Conservation (phyloP, 805 yeast genomes). For the Huiozyma naganishii region DNA sequence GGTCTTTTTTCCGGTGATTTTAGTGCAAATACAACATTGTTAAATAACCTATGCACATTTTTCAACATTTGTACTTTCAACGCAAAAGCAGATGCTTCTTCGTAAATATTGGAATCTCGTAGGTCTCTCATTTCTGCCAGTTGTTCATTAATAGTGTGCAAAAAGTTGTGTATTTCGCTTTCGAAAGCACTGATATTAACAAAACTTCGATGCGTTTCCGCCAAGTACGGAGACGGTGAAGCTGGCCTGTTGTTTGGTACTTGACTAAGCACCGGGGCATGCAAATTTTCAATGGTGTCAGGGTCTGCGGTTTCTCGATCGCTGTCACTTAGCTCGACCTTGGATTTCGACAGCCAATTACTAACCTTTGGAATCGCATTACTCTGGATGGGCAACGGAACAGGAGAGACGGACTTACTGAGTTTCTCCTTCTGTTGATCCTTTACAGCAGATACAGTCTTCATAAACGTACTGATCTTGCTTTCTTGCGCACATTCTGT, state of each 20-base stretch:
- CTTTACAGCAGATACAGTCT: neutral
- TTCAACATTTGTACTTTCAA: too few species aligned
- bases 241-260: neutral
- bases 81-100: too few species aligned
- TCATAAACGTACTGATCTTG: constrained; percentile 1
- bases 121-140: too few species aligned
- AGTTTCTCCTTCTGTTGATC: neutral
- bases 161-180: too few species aligned
- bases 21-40: neutral
- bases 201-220: too few species aligned
- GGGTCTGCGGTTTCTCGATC: constrained; percentile 1
- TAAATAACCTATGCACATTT: neutral
- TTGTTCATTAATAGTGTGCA: too few species aligned
- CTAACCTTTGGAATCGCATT: neutral
- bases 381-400: neutral
- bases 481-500: neutral
- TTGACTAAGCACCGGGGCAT: too few species aligned
- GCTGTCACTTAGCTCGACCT: constrained; percentile 2
- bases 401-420: neutral
- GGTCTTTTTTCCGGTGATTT: neutral
- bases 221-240: neutral
- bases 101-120: too few species aligned
- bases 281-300: too few species aligned
- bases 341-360: constrained; percentile 2
- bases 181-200: too few species aligned